Base-by-base conservation (phyloP, 2,329 filamentous ascomycete genomes). In the Trichoderma atrobrunneum region DNA sequence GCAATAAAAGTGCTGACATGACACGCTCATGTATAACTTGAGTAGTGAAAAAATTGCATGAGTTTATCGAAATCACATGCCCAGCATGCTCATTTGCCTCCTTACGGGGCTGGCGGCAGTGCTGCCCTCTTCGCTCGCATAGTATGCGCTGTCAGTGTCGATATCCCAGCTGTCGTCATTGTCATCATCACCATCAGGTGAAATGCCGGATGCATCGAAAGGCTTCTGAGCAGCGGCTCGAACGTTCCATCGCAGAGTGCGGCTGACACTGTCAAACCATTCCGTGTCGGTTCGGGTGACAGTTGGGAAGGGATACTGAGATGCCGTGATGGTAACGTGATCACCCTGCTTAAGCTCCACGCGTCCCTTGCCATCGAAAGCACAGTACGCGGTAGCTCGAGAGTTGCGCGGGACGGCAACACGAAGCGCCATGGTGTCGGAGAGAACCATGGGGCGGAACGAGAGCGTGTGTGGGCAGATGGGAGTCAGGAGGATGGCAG, bases 401-500 rank as follows among this genome's bases (percentile, higher is more conserved):
- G 93, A 97, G 78, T 91, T 90, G 74, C 88, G 87, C 0, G 96
- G 96, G 14, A 99, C 91, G 6, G 92, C 92, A 67, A 99, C 93
- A 65, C 95, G 93, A 73, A 99, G 89, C 18, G 95, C 91, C 87
- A 98, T 93, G 71, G 93, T 96, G 83, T 99, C 96, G 63, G 94
- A 97, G 63, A 99, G 89, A 8, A 99, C 93, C 96, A 99, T 98
- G 39, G 96, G 96, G 11, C 96, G 90, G 89, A 99, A 99, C 16
- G 94, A 97, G 18, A 99, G 87, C 0, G 95, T 98, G 80, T 99
- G 96, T 10, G 96, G 96, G 82, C 96, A 99, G 81, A 99, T 98
- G 24, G 96, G 96, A 0, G 96, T 99, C 70, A 99, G 89, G 56
- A 98, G 90, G 77, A 99, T 98, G 76, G 95, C 96, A 16, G 96